A percentile compares a stretch with the other conserved stretches of the same genome.
Conservation (phyloP, 2,329 filamentous ascomycete genomes). For the Esteya vermicola region DNA sequence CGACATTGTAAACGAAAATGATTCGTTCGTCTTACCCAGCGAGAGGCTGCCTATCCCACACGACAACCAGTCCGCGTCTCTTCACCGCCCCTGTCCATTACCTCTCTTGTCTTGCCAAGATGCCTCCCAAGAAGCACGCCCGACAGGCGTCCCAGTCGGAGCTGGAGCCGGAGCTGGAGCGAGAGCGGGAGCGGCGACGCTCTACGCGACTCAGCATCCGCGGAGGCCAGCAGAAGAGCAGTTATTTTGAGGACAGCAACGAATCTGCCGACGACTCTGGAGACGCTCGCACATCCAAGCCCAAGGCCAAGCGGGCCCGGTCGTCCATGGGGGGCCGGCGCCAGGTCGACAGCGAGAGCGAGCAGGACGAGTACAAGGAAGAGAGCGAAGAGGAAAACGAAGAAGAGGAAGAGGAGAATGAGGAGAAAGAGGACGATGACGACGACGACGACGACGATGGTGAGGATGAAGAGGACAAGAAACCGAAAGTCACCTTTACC, state of each 20-base stretch:
- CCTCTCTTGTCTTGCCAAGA: no score
- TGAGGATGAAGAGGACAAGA: constrained; percentile 20
- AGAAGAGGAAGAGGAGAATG: constrained; percentile 15
- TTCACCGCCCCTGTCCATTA: no score
- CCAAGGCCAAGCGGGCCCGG: constrained; percentile 9
- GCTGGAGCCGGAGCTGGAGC: no score
- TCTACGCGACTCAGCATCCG: constrained; percentile 30
- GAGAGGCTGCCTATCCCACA: no score
- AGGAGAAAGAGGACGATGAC: constrained; percentile 18
- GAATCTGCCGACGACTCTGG: constrained; percentile 12
- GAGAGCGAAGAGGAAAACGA: constrained; percentile 10
- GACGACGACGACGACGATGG: constrained; percentile 22
- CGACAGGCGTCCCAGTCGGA: no score
- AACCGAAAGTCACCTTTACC: constrained; percentile 24
- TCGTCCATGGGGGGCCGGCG: not conserved
- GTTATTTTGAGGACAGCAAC: constrained; percentile 31
- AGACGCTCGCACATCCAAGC: not conserved
- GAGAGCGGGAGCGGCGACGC: no score
- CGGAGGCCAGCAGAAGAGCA: constrained; percentile 34
- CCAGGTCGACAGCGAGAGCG: constrained; percentile 6
- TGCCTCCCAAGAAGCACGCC: no score
- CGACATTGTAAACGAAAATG: no score
- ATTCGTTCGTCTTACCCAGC: no score
- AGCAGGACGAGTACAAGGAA: constrained; percentile 12
- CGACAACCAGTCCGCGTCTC: no score